Base-by-base conservation (phyloP, 2,329 filamentous ascomycete species). In the Aspergillus spinulosporus region DNA sequence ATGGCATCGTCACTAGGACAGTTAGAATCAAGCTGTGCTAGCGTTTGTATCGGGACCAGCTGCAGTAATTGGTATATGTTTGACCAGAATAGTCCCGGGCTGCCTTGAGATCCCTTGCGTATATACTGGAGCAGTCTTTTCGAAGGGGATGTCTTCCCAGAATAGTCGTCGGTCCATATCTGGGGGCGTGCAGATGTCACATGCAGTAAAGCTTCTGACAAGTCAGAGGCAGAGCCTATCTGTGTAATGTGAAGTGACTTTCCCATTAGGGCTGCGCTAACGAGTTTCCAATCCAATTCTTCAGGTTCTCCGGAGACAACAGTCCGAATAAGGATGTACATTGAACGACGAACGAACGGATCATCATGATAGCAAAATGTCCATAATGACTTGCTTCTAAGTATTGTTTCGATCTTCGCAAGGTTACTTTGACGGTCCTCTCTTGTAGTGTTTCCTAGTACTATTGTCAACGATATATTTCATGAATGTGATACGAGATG, bases 91-190 rank as follows among this genome's bases (percentile, higher is more conserved):
- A 80, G 82, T 3, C 80, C 75, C 0, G 84, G 78, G 2, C 88
- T 88, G n/a, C 86, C 84, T 66, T 97, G 90, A 0, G 93, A 96
- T 2, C 94, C 93, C 65, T 87, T 89, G 59, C 89, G 86, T 5
- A 97, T 77, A 63, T 95, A 94, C 6, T 85, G 78, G 49, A 84
- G 82, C 3, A 99, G 73, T 21, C 87, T 75, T 58, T 78, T 83
- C 58, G 74, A 80, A 57, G 72, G 82, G 5, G 80, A 68, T 31
- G 81, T 82, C 68, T 86, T 87, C 46, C 79, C 81, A 29, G 74
- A 78, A 69, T 86, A 86, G 52, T 84, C 77, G 4, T 79, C 78
- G 1, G 85, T 87, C 94, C 94, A 99, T 7, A 92, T 78, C 12
- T 85, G 80, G 1, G 90, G 86, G 48, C 86, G 81, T 9, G 71